phyloP scores from a whole-genome alignment of 179 eudicot species.

The Amaranthus tricolor region DNA sequence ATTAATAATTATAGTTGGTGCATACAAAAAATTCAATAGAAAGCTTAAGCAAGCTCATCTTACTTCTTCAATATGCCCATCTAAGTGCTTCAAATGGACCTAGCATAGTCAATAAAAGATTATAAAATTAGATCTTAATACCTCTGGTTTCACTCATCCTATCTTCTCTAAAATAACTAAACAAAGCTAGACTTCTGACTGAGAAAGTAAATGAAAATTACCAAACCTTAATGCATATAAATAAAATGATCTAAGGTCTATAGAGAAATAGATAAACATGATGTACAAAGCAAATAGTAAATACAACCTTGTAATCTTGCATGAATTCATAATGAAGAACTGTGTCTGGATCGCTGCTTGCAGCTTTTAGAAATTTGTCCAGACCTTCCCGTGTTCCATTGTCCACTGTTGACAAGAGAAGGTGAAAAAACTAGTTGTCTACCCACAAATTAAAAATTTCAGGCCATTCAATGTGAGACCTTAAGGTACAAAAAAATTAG shows the following conservation, averaged over 20 bases:
- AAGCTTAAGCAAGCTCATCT: conserved; percentile 4
- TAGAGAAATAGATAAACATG: not conserved
- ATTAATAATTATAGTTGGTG: conserved; percentile 13
- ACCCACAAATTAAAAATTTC: not conserved
- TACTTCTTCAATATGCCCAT: conserved; percentile 98
- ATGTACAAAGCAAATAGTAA: not conserved
- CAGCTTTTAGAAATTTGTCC: conserved; percentile 90
- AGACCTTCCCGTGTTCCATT: conserved; percentile 95
- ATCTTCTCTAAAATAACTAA: not conserved
- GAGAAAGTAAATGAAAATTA: not conserved
- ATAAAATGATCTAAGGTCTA: conserved; percentile 1
- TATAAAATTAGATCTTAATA: not conserved
- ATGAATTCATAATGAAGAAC: conserved; percentile 98
- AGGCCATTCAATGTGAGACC: conserved; percentile 1
- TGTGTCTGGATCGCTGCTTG: conserved; percentile 92
- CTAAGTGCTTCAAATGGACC: conserved; percentile 99
- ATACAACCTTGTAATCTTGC: conserved; percentile 95
- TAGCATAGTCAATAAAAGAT: conserved; percentile 22
- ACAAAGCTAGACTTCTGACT: not conserved
- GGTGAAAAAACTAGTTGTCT: conserved; percentile 3
- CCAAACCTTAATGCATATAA: not conserved
- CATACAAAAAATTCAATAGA: conserved; percentile 24
- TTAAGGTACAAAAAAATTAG: conserved; percentile 6
- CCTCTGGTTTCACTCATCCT: not conserved
- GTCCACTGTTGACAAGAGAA: conserved; percentile 57